phyloP scores from a whole-genome alignment of 1,284 basidiomycete genomes.

The Athelia psychrophila region DNA sequence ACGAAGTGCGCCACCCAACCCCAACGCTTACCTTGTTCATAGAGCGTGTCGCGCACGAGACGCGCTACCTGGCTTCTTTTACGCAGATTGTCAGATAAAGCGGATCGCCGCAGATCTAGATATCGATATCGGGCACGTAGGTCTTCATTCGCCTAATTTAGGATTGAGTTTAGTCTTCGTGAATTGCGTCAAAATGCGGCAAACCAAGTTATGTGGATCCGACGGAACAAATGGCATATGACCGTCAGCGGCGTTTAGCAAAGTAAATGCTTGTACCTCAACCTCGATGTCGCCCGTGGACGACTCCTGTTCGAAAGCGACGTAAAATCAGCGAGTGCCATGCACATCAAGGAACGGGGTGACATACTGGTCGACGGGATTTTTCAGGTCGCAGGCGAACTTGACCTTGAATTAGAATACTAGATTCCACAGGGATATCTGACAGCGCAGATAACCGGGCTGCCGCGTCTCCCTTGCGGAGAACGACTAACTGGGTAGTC shows the following conservation, averaged over 20 bases:
- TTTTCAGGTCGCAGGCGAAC: slow-evolving; percentile 64
- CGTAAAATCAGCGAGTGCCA: slow-evolving; percentile 14
- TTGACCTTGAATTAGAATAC: slow-evolving; percentile 70
- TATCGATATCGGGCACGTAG: slow-evolving; percentile 83
- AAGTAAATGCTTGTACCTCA: slow-evolving; percentile 60
- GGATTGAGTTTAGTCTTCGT: slow-evolving; percentile 18
- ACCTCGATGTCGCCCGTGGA: slow-evolving; percentile 80
- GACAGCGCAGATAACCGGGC: slow-evolving; percentile 47
- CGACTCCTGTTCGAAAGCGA: slow-evolving; percentile 33
- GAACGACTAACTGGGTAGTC: slow-evolving; percentile 75
- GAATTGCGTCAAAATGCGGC: slow-evolving; percentile 22
- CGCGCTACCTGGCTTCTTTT: slow-evolving; percentile 81
- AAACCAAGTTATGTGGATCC: slow-evolving; percentile 67
- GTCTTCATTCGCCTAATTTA: slow-evolving; percentile 75
- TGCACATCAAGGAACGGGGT: slow-evolving; percentile 11
- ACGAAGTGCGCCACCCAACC: background rate
- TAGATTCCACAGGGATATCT: slow-evolving; percentile 70
- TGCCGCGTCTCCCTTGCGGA: slow-evolving; percentile 20
- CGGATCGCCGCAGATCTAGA: slow-evolving; percentile 81
- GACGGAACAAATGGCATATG: slow-evolving; percentile 82
- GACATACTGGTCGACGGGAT: slow-evolving; percentile 54
- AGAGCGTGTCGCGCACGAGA: slow-evolving; percentile 70
- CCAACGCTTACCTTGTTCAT: slow-evolving; percentile 59
- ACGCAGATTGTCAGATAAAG: slow-evolving; percentile 75
- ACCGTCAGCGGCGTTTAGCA: slow-evolving; percentile 77